A percentile compares a stretch with the other conserved stretches of the same genome.
Evolutionary conservation across 2,329 filamentous ascomycete species (phyloP).

Genomic region (Lecanicillium sp.): DNA sequence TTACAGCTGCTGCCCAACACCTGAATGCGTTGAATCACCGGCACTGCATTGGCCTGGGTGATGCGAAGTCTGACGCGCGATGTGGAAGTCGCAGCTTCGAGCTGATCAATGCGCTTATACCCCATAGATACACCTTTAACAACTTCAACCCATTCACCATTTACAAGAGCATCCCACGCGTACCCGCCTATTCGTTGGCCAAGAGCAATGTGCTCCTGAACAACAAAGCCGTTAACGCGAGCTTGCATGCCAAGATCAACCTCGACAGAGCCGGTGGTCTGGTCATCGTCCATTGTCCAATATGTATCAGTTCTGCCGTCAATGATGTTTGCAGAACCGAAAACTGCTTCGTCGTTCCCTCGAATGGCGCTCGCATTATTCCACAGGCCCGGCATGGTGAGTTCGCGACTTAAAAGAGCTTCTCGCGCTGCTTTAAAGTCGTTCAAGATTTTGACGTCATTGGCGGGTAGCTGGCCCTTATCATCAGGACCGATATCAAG

Average conservation of each 20-base stretch:
- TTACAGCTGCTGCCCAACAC: too few relatives aligned
- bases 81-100: too few relatives aligned
- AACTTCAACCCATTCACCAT: too few relatives aligned
- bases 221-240: constrained; percentile 16
- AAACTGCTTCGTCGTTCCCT: constrained; percentile 10
- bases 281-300: constrained; percentile 16
- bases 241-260: constrained; percentile 13
- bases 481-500: too few relatives aligned
- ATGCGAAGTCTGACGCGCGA: too few relatives aligned
- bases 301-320: constrained; percentile 16
- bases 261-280: constrained; percentile 17
- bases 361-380: constrained; percentile 16
- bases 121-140: too few relatives aligned
- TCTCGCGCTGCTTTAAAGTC: constrained; percentile 18
- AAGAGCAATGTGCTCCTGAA: constrained; percentile 19
- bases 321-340: constrained; percentile 15
- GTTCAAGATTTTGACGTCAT: too few relatives aligned
- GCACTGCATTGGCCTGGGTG: too few relatives aligned
- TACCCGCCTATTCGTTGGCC: constrained; percentile 22
- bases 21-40: too few relatives aligned
- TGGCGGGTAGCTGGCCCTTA: too few relatives aligned
- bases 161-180: too few relatives aligned
- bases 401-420: constrained; percentile 13
- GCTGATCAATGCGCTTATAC: too few relatives aligned
- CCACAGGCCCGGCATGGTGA: constrained; percentile 10